Conservation (phyloP, 305 asterid genomes). For the Stenogyne calaminthoides region DNA sequence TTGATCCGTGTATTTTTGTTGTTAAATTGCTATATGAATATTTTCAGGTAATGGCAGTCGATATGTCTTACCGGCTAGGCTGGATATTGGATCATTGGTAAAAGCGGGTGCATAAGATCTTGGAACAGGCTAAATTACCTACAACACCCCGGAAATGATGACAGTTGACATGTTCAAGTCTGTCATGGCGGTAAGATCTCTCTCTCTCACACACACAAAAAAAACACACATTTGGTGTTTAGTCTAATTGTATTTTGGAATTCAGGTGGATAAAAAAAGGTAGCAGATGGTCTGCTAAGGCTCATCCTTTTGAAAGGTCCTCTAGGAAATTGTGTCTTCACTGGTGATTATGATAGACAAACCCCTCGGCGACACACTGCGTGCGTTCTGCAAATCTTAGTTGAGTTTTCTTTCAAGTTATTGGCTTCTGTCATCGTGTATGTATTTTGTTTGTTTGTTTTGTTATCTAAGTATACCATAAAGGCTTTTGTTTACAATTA, state of each 20-base stretch:
- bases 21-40: slow-evolving; percentile 8
- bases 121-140: slow-evolving; percentile 76
- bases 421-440: neutral
- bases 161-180: slow-evolving; percentile 89
- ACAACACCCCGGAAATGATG: slow-evolving; percentile 70
- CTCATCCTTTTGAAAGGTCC: slow-evolving; percentile 94
- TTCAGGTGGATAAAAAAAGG: slow-evolving; percentile 97
- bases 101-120: slow-evolving; percentile 60
- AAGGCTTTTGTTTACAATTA: slow-evolving; percentile 23
- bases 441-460: slow-evolving; percentile 21
- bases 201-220: neutral
- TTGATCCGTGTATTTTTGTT: slow-evolving; percentile 6
- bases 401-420: neutral
- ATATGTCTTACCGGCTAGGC: slow-evolving; percentile 89
- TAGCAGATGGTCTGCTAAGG: slow-evolving; percentile 86
- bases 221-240: neutral
- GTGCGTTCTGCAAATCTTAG: slow-evolving; percentile 71
- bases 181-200: slow-evolving; percentile 84
- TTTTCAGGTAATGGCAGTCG: slow-evolving; percentile 93
- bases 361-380: slow-evolving; percentile 78
- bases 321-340: slow-evolving; percentile 83
- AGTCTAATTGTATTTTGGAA: slow-evolving; percentile 9
- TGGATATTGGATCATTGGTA: slow-evolving; percentile 91
- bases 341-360: slow-evolving; percentile 75
- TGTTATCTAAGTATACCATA: slow-evolving; percentile 14